Evolutionary conservation across 768 basidiomycete species (phyloP).

Genomic region (Clitopilus passeckerianus): DNA sequence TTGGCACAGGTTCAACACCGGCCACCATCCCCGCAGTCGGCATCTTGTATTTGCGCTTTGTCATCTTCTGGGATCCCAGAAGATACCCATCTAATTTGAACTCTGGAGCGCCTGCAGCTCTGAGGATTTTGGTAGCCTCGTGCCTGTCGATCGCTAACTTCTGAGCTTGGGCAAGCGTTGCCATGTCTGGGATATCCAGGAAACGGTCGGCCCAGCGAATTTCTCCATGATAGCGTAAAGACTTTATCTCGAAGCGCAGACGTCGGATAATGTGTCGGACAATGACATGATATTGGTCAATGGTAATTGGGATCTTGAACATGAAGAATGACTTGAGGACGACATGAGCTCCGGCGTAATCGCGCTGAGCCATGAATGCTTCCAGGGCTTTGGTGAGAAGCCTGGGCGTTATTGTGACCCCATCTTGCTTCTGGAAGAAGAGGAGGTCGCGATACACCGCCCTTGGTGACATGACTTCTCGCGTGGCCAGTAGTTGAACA

Average conservation of each 20-base stretch:
- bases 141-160: conserved; percentile 3
- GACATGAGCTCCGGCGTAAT: conserved; percentile 44
- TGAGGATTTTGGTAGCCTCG: conserved; percentile 7
- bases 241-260: conserved; percentile 17
- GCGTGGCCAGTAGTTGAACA: conserved; percentile 15
- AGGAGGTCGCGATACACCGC: conserved; percentile 42
- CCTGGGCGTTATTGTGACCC: conserved; percentile 22
- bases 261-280: conserved; percentile 29
- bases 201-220: conserved; percentile 22
- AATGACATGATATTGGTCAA: conserved; percentile 34
- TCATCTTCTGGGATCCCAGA: background rate
- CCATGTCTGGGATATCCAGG: conserved; percentile 9
- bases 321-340: conserved; percentile 25
- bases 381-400: conserved; percentile 38
- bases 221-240: conserved; percentile 2
- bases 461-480: conserved; percentile 28
- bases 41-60: conserved; percentile 4
- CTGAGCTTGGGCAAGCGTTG: background rate
- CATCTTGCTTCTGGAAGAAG: conserved; percentile 12
- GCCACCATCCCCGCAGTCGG: conserved; percentile 12
- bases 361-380: conserved; percentile 35
- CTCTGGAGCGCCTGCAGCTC: background rate
- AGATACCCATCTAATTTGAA: conserved; percentile 1
- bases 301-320: conserved; percentile 23
- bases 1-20: conserved; percentile 6